Conservation (phyloP, 2,329 filamentous ascomycete species). For the Myriosclerotinia curreyana region DNA sequence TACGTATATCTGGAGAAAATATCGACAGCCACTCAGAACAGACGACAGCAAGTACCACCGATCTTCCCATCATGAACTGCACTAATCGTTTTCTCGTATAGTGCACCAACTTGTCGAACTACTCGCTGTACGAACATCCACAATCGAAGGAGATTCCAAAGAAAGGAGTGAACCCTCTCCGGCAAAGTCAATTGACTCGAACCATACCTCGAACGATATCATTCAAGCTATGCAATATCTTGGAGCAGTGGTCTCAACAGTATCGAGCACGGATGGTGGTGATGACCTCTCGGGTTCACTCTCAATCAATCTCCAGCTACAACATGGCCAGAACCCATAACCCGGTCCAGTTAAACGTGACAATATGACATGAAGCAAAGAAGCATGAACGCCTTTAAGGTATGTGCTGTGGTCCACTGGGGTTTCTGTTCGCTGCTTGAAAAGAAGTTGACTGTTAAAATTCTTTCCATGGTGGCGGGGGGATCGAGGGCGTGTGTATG, state of each 20-base stretch:
- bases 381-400: background rate
- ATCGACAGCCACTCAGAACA: slow-evolving; percentile 1
- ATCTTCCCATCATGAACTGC: background rate
- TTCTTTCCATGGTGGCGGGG: background rate
- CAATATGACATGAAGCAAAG: background rate
- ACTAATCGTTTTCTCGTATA: background rate
- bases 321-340: background rate
- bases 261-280: background rate
- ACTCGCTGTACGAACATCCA: background rate
- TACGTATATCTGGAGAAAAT: slow-evolving; percentile 22
- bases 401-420: background rate
- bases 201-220: background rate
- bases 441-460: background rate
- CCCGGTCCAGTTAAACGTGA: background rate
- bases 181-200: background rate
- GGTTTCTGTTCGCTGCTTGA: no score
- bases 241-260: background rate
- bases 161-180: background rate
- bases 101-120: background rate
- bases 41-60: background rate
- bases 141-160: background rate
- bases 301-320: background rate
- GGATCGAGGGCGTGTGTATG: background rate
- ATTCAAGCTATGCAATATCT: background rate
- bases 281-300: background rate